phyloP scores from a whole-genome alignment of 2,329 filamentous ascomycete species.

The Aspergillus brasiliensis region DNA sequence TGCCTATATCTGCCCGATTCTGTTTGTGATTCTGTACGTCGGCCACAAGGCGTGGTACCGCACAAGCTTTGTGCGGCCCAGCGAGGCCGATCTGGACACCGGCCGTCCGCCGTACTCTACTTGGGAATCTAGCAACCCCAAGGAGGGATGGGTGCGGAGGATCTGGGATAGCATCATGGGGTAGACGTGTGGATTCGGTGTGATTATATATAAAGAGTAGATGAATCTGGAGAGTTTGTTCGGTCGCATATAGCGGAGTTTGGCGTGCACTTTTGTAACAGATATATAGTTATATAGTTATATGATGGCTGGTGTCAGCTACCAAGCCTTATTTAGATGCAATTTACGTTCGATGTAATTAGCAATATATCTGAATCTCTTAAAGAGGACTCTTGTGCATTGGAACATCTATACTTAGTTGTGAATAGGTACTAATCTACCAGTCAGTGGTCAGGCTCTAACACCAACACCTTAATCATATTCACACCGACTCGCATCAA shows the following conservation, averaged over 20 bases:
- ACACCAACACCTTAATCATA: no score
- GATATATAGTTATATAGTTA: background rate
- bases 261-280: background rate
- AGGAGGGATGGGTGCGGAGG: constrained; percentile 24
- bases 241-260: background rate
- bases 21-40: constrained; percentile 61
- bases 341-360: no score
- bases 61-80: constrained; percentile 37
- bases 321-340: no score
- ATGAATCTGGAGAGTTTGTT: background rate
- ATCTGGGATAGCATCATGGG: constrained; percentile 9
- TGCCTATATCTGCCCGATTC: constrained; percentile 64
- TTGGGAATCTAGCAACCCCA: constrained; percentile 34
- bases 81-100: constrained; percentile 46
- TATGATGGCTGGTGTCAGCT: background rate
- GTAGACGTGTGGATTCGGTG: background rate
- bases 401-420: no score
- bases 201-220: background rate
- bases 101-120: constrained; percentile 33
- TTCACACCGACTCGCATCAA: no score
- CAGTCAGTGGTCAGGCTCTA: no score
- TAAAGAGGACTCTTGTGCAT: no score
- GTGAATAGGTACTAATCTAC: no score
- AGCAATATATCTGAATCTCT: no score
- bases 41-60: constrained; percentile 57